Conservation (phyloP, 2,329 filamentous ascomycete genomes). For the Diaporthe helianthi region DNA sequence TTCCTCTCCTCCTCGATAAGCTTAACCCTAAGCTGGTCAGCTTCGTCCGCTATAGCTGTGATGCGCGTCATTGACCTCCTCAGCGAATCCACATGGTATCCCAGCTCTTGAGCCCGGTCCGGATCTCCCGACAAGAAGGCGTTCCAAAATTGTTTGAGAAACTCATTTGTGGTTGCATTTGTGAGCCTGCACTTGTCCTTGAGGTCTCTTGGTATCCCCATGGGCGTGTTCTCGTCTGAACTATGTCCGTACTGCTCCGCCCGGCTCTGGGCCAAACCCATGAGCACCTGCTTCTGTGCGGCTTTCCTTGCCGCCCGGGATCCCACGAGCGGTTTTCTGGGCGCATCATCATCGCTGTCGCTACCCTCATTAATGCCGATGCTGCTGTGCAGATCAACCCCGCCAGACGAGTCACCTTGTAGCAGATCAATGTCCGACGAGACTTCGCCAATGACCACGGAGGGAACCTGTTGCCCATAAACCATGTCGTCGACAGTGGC, state of each 20-base stretch:
- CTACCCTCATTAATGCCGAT: constrained; percentile 76
- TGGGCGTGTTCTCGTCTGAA: constrained; percentile 57
- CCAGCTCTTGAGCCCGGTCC: constrained; percentile 79
- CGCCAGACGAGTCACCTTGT: constrained; percentile 54
- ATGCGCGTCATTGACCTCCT: constrained; percentile 80
- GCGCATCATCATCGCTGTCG: constrained; percentile 69
- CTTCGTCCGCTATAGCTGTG: constrained; percentile 78
- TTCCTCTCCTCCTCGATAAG: constrained; percentile 71
- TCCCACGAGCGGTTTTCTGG: constrained; percentile 63
- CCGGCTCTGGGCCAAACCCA: constrained; percentile 68
- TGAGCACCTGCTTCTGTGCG: constrained; percentile 71
- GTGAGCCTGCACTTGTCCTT: constrained; percentile 70
- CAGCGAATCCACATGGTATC: constrained; percentile 82
- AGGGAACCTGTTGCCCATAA: constrained; percentile 74
- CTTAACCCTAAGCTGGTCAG: constrained; percentile 75
- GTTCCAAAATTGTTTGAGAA: constrained; percentile 96
- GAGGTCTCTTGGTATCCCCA: constrained; percentile 63
- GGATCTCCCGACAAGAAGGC: constrained; percentile 89
- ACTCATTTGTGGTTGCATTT: constrained; percentile 92
- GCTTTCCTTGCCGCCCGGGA: constrained; percentile 70
- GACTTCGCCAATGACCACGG: constrained; percentile 70
- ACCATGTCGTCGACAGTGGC: constrained; percentile 53
- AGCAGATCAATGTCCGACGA: constrained; percentile 66
- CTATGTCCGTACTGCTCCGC: constrained; percentile 62
- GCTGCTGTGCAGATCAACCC: constrained; percentile 66